A percentile compares a stretch with the other conserved stretches of the same genome.
phyloP scores from a whole-genome alignment of 2,329 filamentous ascomycete species.

The Arthroderma uncinatum region DNA sequence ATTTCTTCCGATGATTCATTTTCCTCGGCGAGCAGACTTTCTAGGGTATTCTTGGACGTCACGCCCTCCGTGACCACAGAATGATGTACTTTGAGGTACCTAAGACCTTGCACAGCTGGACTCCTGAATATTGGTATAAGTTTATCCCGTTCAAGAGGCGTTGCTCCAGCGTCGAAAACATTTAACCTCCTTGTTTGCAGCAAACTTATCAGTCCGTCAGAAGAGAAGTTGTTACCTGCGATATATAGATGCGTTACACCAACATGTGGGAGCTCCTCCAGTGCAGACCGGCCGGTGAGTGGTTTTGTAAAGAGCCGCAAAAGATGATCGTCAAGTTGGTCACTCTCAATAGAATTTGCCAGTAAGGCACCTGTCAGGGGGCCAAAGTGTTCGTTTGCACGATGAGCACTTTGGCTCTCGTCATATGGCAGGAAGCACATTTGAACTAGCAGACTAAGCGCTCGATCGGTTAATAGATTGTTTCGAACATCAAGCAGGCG shows the following conservation, averaged over 20 bases:
- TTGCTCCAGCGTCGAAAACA: conserved; percentile 45
- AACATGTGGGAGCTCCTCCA: conserved; percentile 44
- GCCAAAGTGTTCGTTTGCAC: conserved; percentile 19
- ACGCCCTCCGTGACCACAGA: conserved; percentile 40
- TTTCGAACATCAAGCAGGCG: conserved; percentile 47
- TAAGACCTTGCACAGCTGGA: conserved; percentile 38
- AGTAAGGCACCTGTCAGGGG: conserved; percentile 27
- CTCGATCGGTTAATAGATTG: conserved; percentile 47
- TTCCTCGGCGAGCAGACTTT: not conserved
- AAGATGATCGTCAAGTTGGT: conserved; percentile 44
- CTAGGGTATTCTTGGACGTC: not conserved
- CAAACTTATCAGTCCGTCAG: conserved; percentile 45
- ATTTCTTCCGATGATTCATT: conserved; percentile 15
- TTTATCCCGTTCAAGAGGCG: conserved; percentile 45
- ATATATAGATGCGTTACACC: conserved; percentile 53
- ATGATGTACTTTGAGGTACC: conserved; percentile 47
- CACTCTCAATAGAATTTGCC: conserved; percentile 32
- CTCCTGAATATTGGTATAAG: conserved; percentile 42
- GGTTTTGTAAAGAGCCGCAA: conserved; percentile 38
- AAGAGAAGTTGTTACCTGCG: conserved; percentile 44
- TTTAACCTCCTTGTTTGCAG: conserved; percentile 42
- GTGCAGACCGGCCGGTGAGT: conserved; percentile 43
- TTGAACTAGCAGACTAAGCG: conserved; percentile 42
- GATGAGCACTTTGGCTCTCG: conserved; percentile 18
- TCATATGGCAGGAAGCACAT: conserved; percentile 36